These are phyloP conservation scores for Lecanicillium sp. DNA, from an alignment of 2,329 filamentous ascomycete species.

Conservation along the genomic window DNA sequence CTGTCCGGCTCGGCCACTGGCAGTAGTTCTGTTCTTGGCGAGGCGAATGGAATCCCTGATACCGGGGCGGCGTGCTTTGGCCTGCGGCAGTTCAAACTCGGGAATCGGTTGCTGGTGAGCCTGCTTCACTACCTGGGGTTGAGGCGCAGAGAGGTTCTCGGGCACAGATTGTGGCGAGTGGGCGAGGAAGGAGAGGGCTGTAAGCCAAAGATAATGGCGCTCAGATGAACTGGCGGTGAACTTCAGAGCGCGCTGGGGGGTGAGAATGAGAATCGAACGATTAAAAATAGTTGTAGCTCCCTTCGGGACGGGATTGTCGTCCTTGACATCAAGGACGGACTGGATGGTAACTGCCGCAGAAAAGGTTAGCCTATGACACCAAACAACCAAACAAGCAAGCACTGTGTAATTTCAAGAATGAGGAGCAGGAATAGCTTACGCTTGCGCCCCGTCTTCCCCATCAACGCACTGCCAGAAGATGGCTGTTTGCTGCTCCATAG, in stretches of 20 bases:
- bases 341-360: constrained; percentile 71
- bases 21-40: constrained; percentile 62
- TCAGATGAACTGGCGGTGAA: constrained; percentile 82
- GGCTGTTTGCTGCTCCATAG: constrained; percentile 99
- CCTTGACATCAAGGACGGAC: constrained; percentile 94
- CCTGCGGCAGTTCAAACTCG: constrained; percentile 44
- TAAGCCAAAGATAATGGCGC: constrained; percentile 91
- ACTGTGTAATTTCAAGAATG: constrained; percentile 18
- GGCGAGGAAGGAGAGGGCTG: constrained; percentile 87
- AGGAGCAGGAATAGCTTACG: constrained; percentile 52
- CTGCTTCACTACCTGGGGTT: constrained; percentile 31
- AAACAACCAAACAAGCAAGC: constrained; percentile 14
- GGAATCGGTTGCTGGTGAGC: constrained; percentile 36
- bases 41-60: constrained; percentile 88
- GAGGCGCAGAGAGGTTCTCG: constrained; percentile 56
- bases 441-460: constrained; percentile 94
- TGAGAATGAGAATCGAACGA: constrained; percentile 90
- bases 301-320: constrained; percentile 80
- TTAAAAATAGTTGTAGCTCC: constrained; percentile 61
- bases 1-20: constrained; percentile 37
- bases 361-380: constrained; percentile 26
- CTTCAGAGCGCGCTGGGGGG: constrained; percentile 87
- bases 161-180: constrained; percentile 79
- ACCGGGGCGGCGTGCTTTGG: constrained; percentile 44
- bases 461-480: constrained; percentile 73